Evolutionary conservation across 2,329 filamentous ascomycete species (phyloP), one percentile per base, ranked within the genome.

Genomic region (Parafenestella ontariensis): DNA sequence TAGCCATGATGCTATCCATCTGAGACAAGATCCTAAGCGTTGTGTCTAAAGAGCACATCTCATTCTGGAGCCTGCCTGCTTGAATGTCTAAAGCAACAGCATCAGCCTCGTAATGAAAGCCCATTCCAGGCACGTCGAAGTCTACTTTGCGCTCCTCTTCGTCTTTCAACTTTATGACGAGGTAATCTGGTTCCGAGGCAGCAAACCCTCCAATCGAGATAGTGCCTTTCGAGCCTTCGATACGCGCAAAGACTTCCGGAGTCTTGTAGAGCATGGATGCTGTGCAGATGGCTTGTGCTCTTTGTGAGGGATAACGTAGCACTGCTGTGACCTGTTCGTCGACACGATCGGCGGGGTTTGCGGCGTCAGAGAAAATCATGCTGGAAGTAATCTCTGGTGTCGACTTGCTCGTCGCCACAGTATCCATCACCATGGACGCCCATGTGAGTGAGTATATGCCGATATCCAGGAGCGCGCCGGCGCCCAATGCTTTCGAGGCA

Each of bases 361-460:
- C n/a, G n/a, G n/a, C 17, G 5, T 13, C 17, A 18, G 4, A 5
- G 33, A 36, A 13, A 5, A 11, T 36, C 33, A 36, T 5, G 13
- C 13, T 18, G 13, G 33, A 15, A 4, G 33, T 36, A 11, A 36
- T 5, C 4, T 28, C 45, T 3, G n/a, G 34, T 39, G 33, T 33
- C n/a, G n/a, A n/a, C n/a, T n/a, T 40, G n/a, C 24, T 18, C 24
- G 24, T 13, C 5, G 45, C 18, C n/a, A 17, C 15, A 5, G 24
- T 26, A 9, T 26, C 24, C 24, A 9, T 26, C 24, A n/a, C 37
- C 4, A 49, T 21, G 3, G 39, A 20, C 1, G 36, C 46, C 91
- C 91, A 96, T 26, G 90, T 94, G 54, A 96, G n/a, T n/a, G n/a
- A n/a, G n/a, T n/a, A n/a, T n/a, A n/a, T n/a, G n/a, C n/a, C n/a